These are phyloP conservation scores for Phascolomyces articulosus DNA, from an alignment of 371 early-diverging fungal genomes.

Conservation along the genomic window DNA sequence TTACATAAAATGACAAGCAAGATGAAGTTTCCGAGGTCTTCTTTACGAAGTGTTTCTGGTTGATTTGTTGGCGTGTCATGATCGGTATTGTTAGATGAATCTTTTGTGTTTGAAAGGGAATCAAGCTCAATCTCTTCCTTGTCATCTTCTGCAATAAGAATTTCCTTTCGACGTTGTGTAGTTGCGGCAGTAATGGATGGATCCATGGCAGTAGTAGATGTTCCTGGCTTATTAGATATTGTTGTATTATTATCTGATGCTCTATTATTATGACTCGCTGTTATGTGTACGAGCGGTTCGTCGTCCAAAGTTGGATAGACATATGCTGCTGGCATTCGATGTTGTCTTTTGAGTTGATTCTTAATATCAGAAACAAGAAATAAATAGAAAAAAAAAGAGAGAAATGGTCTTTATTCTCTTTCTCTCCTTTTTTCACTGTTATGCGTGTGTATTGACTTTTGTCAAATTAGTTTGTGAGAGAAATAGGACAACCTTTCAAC, in stretches of 20 bases:
- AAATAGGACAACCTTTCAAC: no score
- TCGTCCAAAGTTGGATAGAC: constrained; percentile 40
- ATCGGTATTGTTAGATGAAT: background rate
- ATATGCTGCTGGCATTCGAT: constrained; percentile 38
- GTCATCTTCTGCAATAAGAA: constrained; percentile 26
- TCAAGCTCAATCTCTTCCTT: constrained; percentile 44
- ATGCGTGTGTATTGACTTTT: no score
- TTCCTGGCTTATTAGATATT: constrained; percentile 1
- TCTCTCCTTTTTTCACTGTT: no score
- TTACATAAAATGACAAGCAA: constrained; percentile 73
- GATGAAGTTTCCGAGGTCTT: constrained; percentile 67
- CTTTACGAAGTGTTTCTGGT: constrained; percentile 27
- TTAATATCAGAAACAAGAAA: no score
- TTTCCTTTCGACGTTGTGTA: constrained; percentile 33
- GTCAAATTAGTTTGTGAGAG: no score
- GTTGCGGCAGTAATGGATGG: constrained; percentile 30
- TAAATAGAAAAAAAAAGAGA: no score
- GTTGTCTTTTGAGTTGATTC: no score
- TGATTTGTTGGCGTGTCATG: constrained; percentile 9
- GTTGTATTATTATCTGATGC: background rate
- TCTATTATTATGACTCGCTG: constrained; percentile 2
- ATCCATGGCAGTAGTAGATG: constrained; percentile 36
- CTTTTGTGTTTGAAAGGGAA: constrained; percentile 2
- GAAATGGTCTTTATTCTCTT: no score
- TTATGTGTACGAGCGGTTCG: constrained; percentile 34